Base-by-base conservation (phyloP, 371 early-diverging fungal genomes). In the Coemansia sp. region DNA sequence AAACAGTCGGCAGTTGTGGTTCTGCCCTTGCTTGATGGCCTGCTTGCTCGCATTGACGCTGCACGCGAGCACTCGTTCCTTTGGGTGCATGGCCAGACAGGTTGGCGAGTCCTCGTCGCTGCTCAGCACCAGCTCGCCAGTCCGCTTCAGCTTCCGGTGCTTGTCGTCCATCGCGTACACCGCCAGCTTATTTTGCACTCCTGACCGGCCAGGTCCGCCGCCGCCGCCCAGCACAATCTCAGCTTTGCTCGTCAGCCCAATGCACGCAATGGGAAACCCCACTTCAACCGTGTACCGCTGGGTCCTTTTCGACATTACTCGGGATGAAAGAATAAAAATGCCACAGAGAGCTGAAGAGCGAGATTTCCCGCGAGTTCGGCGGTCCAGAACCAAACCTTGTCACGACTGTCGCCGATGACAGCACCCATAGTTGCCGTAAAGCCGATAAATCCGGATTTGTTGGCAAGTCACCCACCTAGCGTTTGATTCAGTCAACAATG, bases 61-160 rank as follows among this genome's bases (percentile, higher is more conserved):
- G 57, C 81, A 75, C 10, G 75, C 65, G 6, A 74, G 49, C 9
- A 3, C 10, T 10, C 68, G 69, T 67, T 85, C 89, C 55, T 59
- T 78, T 36, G 89, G 88, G 76, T 88, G 88, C 26, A 81, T 78
- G 55, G 82, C 82, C 10, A 90, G 65, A 40, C 87, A 85, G 82
- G 88, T 89, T 36, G 88, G 89, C 4, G 89, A 88, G 74, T 90
- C 90, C 69, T 89, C 88, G 2, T 81, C 82, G 33, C 75, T 68
- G 45, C 77, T 79, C 50, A 90, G 69, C 2, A 83, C 81, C 41
- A 79, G 81, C 33, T 82, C 79, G 10, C 80, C 81, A 35, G 80
- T 69, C 41, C 69, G 75, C 30, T 81, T 80, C 12, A 88, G 68
- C 48, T 81, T 80, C 12, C 86, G 66, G 47, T 5, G 6, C n/a